Evolutionary conservation across 1,284 basidiomycete genomes (phyloP), one percentile per base, ranked within the genome.

Genomic region (Chondrostereum purpureum): DNA sequence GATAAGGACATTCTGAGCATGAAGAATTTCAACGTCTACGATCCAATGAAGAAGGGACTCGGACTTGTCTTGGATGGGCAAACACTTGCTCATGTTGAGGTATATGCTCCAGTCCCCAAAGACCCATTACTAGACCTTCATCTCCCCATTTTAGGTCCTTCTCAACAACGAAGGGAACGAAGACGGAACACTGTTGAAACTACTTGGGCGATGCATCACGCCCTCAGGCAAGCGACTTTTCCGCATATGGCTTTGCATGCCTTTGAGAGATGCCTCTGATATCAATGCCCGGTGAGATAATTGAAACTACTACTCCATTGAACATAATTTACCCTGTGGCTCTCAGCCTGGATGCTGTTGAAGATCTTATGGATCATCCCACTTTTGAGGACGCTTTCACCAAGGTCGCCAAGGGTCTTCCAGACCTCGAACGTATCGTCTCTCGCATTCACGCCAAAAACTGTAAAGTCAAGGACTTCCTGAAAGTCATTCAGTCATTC

Each of bases 21-120:
- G 81, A 87, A 82, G 66, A 96, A 96, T 61, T 97, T 97, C 74
- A 94, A 96, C 58, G 74, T 96, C 36, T 96, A 96, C 59, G 92
- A 97, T 63, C 93, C 94, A 0, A 90, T 96, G 78, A 85, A 85
- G 58, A 75, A 78, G 50, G 92, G 91, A 16, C 75, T 85, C 58
- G 88, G 84, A 17, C 67, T 98, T 38, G 75, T 89, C 0, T 73
- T 98, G 20, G 93, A 98, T 62, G 94, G 94, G 2, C 92, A 96
- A 60, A 94, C 92, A 0, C 70, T 98, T 39, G 88, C 89, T 12
- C 94, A 98, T 62, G 75, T 98, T 54, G 94, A 97, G 70, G 90
- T 88, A 47, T 39, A 59, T 50, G n/a, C n/a, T n/a, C n/a, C n/a
- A n/a, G n/a, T n/a, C n/a, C n/a, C n/a, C n/a, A n/a, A n/a, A n/a